These are phyloP conservation scores for Calonectria fujianensis DNA, from an alignment of 2,329 filamentous ascomycete species.

Conservation along the genomic window DNA sequence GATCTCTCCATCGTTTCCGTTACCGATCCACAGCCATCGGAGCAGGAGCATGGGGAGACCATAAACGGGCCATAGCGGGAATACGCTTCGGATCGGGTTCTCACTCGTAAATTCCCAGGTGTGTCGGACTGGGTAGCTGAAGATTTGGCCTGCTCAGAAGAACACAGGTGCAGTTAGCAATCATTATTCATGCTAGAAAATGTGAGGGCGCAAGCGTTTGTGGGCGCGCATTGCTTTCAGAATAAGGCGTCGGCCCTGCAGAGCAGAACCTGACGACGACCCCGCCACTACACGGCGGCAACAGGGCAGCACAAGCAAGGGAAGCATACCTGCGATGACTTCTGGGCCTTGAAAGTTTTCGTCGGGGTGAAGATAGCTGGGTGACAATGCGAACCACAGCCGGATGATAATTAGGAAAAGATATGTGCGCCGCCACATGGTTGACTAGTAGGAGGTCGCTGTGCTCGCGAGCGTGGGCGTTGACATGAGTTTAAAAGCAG, in stretches of 20 bases:
- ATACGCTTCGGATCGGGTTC: slow-evolving; percentile 93
- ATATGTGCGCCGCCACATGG: slow-evolving; percentile 95
- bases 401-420: slow-evolving; percentile 89
- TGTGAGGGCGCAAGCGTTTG: slow-evolving; percentile 12
- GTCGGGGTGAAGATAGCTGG: slow-evolving; percentile 98
- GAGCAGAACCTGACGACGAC: slow-evolving; percentile 15
- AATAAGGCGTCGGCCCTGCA: background rate
- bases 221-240: slow-evolving; percentile 13
- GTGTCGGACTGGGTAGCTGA: slow-evolving; percentile 89
- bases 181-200: background rate
- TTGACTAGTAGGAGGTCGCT: slow-evolving; percentile 52
- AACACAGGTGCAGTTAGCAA: slow-evolving; percentile 38
- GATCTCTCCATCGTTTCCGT: slow-evolving; percentile 84
- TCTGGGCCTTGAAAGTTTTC: slow-evolving; percentile 99
- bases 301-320: slow-evolving; percentile 25
- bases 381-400: slow-evolving; percentile 93
- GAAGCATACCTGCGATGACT: slow-evolving; percentile 89
- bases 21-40: slow-evolving; percentile 93
- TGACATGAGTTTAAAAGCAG: slow-evolving; percentile 50
- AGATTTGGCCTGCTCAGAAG: slow-evolving; percentile 83
- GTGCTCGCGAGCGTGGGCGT: slow-evolving; percentile 49
- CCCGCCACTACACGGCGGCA: background rate
- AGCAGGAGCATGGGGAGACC: slow-evolving; percentile 94
- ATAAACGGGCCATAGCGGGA: slow-evolving; percentile 97
- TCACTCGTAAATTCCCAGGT: slow-evolving; percentile 98